A percentile compares a stretch with the other conserved stretches of the same genome.
Evolutionary conservation across 2,329 filamentous ascomycete species (phyloP).

Genomic region (Aspergillus ruber): DNA sequence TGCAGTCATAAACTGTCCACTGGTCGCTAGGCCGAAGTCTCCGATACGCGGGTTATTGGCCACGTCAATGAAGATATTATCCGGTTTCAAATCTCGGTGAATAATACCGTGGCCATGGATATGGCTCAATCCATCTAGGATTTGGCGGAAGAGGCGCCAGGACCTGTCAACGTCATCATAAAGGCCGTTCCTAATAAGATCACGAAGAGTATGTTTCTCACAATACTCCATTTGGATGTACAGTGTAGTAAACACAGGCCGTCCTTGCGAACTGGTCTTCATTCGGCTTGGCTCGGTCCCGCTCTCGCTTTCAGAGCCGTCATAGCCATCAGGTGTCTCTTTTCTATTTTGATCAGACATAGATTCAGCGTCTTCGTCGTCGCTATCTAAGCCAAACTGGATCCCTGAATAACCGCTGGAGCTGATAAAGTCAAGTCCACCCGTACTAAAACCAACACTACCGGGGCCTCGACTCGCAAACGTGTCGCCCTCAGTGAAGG

Average conservation of each 20-base stretch:
- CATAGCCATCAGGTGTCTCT: conserved; percentile 17
- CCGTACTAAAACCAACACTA: conserved; percentile 61
- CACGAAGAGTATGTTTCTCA: conserved; percentile 83
- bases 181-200: conserved; percentile 72
- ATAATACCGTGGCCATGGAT: conserved; percentile 90
- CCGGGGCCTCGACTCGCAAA: conserved; percentile 20
- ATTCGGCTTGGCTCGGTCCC: conserved; percentile 34
- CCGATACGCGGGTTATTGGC: conserved; percentile 90
- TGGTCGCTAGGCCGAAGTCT: conserved; percentile 91
- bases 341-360: conserved; percentile 28
- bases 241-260: conserved; percentile 63
- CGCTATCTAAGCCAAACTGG: conserved; percentile 60
- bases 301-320: conserved; percentile 16
- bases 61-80: conserved; percentile 94
- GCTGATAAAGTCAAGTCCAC: conserved; percentile 88
- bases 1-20: conserved; percentile 55
- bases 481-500: conserved; percentile 51
- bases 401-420: conserved; percentile 71
- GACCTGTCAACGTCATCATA: conserved; percentile 68
- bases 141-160: conserved; percentile 87
- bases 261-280: conserved; percentile 43
- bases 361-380: conserved; percentile 38
- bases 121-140: conserved; percentile 81
- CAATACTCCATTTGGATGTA: conserved; percentile 99
- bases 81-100: conserved; percentile 91